Evolutionary conservation across 2,329 filamentous ascomycete species (phyloP).

Genomic region (Aspergillus tamarii): DNA sequence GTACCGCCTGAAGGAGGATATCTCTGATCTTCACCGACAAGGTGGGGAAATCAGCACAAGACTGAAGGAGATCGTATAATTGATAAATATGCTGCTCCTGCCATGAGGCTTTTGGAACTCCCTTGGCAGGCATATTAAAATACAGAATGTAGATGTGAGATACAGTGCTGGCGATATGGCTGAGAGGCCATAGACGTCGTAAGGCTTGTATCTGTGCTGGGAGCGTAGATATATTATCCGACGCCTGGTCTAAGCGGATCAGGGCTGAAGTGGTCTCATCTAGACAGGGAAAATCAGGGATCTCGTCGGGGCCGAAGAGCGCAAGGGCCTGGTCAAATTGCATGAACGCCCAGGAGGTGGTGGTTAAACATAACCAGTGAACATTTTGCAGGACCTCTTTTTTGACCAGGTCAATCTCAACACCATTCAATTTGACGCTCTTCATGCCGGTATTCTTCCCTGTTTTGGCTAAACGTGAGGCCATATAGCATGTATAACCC

Average conservation of each 20-base stretch:
- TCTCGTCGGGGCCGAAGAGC: constrained; percentile 18
- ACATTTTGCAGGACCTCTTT: constrained; percentile 45
- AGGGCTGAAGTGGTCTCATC: constrained; percentile 24
- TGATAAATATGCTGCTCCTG: constrained; percentile 13
- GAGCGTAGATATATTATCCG: constrained; percentile 20
- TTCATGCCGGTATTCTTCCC: constrained; percentile 22
- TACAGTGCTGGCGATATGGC: constrained; percentile 12
- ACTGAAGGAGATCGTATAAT: constrained; percentile 11
- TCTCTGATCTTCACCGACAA: constrained; percentile 5
- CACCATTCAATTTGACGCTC: constrained; percentile 45
- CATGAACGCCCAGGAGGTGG: constrained; percentile 45
- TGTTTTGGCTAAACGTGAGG: constrained; percentile 37
- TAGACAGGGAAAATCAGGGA: constrained; percentile 22
- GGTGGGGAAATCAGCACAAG: constrained; percentile 2
- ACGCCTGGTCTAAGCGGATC: constrained; percentile 21
- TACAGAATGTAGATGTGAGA: constrained; percentile 9
- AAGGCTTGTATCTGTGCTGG: constrained; percentile 9
- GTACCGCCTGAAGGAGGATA: constrained; percentile 10
- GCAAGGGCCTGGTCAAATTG: constrained; percentile 36
- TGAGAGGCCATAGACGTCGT: constrained; percentile 11
- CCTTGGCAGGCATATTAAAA: constrained; percentile 2
- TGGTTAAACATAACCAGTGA: constrained; percentile 45
- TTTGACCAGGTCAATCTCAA: constrained; percentile 46
- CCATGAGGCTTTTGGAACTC: not conserved
- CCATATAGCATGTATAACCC: constrained; percentile 36